Base-by-base conservation (phyloP, 805 yeast species). In the Candida orba region DNA sequence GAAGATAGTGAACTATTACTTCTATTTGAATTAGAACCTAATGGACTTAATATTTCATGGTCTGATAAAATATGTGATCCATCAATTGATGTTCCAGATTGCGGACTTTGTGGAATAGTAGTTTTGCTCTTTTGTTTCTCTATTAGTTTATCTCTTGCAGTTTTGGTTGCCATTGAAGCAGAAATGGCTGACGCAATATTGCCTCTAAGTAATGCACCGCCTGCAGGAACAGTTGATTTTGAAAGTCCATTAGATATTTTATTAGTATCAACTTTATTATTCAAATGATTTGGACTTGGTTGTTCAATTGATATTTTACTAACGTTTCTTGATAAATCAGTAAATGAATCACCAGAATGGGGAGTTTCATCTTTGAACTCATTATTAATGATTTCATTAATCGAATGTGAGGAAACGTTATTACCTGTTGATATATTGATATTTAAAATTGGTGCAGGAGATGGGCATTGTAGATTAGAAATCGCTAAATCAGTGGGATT, bases 371-470 rank as follows among this genome's bases (percentile, higher is more conserved):
- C 44, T 15, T 45, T 48, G 22, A 51, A 40, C 33, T 56, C 54
- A 17, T 37, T 40, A 32, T 50, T 46, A 14, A 58, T 51, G 35
- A 53, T 53, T 33, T 51, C 48, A 39, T 57, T 52, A 24, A 56
- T 56, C 12, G 61, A 52, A 13, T 50, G 56, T 5, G 54, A 46
- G 4, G 56, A 54, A 24, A 57, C 46, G 23, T 49, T 53, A 37
- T 50, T 52, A 6, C 60, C 58, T 8, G 56, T 49, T 14, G 49
- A 34, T 3, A 53, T 45, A 7, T 57, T 55, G 9, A 64, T 63
- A 43, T 68, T 68, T 38, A 79, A 62, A 42, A 80, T 79, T 8
- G 87, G 85, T 1, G 87, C 84, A n/a, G 87, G 86, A 5, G 85
- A 79, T 2, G 86, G 85, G 50, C 84, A 77, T 47, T 81, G 68